Base-by-base conservation (phyloP, 1,284 basidiomycete genomes). In the Salmacisia buchloeana region DNA sequence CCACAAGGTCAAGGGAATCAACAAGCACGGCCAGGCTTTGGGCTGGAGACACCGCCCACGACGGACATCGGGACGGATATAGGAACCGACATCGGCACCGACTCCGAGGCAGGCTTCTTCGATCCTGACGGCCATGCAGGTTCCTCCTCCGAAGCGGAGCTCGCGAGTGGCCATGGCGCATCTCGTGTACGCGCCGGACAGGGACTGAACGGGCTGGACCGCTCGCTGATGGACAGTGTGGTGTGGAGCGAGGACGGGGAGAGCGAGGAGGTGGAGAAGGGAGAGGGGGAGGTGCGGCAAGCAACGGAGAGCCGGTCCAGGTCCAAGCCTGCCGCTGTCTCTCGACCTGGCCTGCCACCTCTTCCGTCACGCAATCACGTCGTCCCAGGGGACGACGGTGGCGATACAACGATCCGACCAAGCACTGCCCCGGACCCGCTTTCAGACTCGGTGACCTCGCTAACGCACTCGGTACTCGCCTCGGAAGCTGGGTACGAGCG, bases 21-120 rank as follows among this genome's bases (percentile, higher is more conserved):
- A 45, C 38, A 15, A 15, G 23, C 39, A 43, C 18, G 39, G 23
- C 39, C 18, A 18, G 39, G 39, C 5, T 15, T 33, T 33, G 58
- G 38, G 38, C 39, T 59, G 2, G 58, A 59, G 3, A 59, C 58
- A 4, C 58, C 58, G 3, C 58, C 58, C 21, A 59, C 58, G 21
- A 59, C 58, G 5, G 54, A 57, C 31, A 27, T 57, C 18, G 54
- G 54, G 27, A 57, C 54, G 27, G 58, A 59, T 35, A 35, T 59
- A 13, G 34, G 39, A 6, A 59, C 58, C 12, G 58, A 59, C 39
- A 41, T 41, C 10, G 58, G 43, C 25, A 59, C 58, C 10, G 58
- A 59, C 27, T 33, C 29, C 49, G 49, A 54, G 49, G 15, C 29
- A 4, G 49, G 49, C 2, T 13, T 54, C 27, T 27, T 33, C 29